These are phyloP conservation scores for Sphagnum magellanicum DNA, from an alignment of 228 moss, liverwort and hornwort genomes.

Conservation along the genomic window DNA sequence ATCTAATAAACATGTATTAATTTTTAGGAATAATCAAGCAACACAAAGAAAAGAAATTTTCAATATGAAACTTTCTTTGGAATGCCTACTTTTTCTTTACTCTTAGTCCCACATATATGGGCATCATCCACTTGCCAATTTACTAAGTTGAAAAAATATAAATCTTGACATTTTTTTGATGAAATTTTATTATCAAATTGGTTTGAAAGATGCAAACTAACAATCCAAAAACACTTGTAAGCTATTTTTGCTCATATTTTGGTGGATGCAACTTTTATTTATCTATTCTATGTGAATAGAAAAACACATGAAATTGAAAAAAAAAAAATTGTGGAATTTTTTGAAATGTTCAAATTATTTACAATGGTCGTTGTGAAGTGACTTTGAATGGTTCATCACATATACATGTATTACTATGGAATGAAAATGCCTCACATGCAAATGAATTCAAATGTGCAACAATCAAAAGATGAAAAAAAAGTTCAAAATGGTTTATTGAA, in stretches of 20 bases:
- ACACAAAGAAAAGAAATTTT: not conserved
- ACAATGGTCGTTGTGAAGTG: not conserved
- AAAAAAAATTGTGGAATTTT: constrained; percentile 1
- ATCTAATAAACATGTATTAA: not conserved
- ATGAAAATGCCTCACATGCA: not conserved
- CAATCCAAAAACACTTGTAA: not conserved
- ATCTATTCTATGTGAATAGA: not conserved
- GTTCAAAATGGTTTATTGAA: not conserved
- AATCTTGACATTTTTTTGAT: not conserved
- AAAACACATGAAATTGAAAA: not conserved
- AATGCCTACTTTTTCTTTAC: not conserved
- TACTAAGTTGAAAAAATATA: not conserved
- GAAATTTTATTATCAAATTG: not conserved
- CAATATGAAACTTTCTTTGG: not conserved
- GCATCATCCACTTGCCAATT: not conserved
- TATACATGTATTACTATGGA: not conserved
- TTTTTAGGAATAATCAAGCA: not conserved
- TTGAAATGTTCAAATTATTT: not conserved
- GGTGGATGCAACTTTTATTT: not conserved
- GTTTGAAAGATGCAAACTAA: not conserved
- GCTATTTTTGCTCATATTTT: not conserved
- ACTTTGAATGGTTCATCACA: not conserved
- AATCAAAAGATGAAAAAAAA: not conserved
- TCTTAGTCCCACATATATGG: not conserved
- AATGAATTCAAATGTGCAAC: not conserved